Percentiles rank a stretch among this genome's conserved stretches.
phyloP scores from a whole-genome alignment of 176 grass and related monocot genomes.

The Avena insularis region DNA sequence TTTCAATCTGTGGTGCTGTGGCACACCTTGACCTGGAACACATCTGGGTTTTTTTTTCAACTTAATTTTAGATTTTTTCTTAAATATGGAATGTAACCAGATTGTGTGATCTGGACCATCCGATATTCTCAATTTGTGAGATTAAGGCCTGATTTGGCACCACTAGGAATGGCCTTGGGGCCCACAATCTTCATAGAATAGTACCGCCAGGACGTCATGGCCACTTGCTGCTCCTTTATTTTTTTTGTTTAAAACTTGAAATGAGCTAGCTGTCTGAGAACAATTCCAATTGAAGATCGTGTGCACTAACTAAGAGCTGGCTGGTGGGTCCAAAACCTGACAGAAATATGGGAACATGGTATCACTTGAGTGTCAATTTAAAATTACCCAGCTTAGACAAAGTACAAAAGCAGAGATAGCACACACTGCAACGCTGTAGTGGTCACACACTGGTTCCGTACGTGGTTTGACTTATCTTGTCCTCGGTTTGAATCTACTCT shows the following conservation, averaged over 20 bases:
- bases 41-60: too few relatives aligned
- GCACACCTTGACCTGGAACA: too few relatives aligned
- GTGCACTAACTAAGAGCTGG: not conserved
- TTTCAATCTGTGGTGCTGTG: constrained; percentile 18
- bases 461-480: not conserved
- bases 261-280: not conserved
- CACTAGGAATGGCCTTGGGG: constrained; percentile 37
- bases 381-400: not conserved
- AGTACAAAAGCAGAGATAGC: not conserved
- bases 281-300: not conserved
- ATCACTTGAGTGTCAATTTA: constrained; percentile 19
- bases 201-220: constrained; percentile 11
- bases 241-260: not conserved
- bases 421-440: not conserved
- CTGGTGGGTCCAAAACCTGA: constrained; percentile 1
- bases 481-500: not conserved
- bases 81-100: not conserved
- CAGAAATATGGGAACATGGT: constrained; percentile 13
- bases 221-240: constrained; percentile 17
- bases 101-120: constrained; percentile 17
- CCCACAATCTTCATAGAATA: constrained; percentile 32
- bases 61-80: not conserved
- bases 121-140: constrained; percentile 13
- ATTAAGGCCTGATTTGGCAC: constrained; percentile 9
- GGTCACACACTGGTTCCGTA: not conserved